Percentiles rank a stretch among this genome's conserved stretches.
Evolutionary conservation across 371 early-diverging fungal genomes (phyloP).

Genomic region (Basidiobolus heterosporus): DNA sequence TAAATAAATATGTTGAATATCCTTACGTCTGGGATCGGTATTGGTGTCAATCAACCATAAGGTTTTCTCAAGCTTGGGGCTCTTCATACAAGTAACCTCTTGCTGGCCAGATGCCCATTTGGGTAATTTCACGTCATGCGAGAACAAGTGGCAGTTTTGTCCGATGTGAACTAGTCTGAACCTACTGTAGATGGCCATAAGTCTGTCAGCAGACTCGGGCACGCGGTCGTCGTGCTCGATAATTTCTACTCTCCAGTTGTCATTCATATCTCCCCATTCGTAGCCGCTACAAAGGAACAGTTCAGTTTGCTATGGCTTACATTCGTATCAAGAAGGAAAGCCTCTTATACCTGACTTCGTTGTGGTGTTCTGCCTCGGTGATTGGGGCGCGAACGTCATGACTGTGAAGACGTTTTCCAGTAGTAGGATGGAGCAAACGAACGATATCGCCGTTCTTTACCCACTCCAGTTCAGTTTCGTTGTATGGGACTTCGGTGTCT

Average conservation of each 20-base stretch:
- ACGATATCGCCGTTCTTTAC: slow-evolving; percentile 46
- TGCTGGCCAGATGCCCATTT: slow-evolving; percentile 94
- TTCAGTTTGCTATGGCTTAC: too few relatives aligned
- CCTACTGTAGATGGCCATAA: slow-evolving; percentile 42
- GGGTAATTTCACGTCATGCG: slow-evolving; percentile 67
- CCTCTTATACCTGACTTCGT: slow-evolving; percentile 43
- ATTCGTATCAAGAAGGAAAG: not conserved
- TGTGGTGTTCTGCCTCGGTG: slow-evolving; percentile 75
- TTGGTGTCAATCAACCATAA: slow-evolving; percentile 46
- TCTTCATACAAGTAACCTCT: slow-evolving; percentile 74
- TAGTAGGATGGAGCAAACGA: slow-evolving; percentile 54
- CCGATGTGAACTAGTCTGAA: slow-evolving; percentile 60
- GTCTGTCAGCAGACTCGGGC: slow-evolving; percentile 20
- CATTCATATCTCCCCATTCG: slow-evolving; percentile 44
- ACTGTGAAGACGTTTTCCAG: slow-evolving; percentile 56
- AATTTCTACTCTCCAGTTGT: slow-evolving; percentile 62
- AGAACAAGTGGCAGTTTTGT: slow-evolving; percentile 59
- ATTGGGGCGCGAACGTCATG: slow-evolving; percentile 79
- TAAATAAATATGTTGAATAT: slow-evolving; percentile 14
- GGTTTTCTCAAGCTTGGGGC: slow-evolving; percentile 38
- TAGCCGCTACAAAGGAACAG: slow-evolving; percentile 24
- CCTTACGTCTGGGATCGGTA: slow-evolving; percentile 12
- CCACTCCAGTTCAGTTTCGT: slow-evolving; percentile 18
- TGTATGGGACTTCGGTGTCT: slow-evolving; percentile 17
- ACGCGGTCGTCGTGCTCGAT: slow-evolving; percentile 31